Base-by-base conservation (phyloP, 345 rosid genomes). In the Hirschfeldia incana region DNA sequence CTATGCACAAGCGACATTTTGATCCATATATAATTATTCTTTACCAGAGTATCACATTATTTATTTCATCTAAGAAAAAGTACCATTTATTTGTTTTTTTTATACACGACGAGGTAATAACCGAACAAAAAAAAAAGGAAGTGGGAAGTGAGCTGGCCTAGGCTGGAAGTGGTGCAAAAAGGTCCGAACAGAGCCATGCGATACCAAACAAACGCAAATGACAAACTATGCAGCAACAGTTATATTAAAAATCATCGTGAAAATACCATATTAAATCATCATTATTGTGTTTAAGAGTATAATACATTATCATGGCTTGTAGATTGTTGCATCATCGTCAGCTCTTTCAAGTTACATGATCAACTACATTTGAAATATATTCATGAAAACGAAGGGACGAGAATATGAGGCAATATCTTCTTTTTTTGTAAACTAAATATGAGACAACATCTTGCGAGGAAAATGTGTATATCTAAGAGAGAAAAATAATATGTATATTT, bases 121-220 rank as follows among this genome's bases (percentile, higher is more conserved):
- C 44, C 3, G 1, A 58, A 55, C 10, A 12, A 12, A 68, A 12
- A 68, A 12, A 1, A 5, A 51, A 8, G 67, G 21, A 62, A 65
- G 66, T 80, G 83, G 83, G 66, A 71, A 26, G 17, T 80, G 83
- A 80, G 76, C 76, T 80, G 83, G 68, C 67, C 13, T 68, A 10
- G 3, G 51, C 17, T 37, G 28, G 33, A 62, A 61, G 71, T 62
- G 70, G 75, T 69, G 55, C 15, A 36, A 69, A 73, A 74, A 53
- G 32, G 63, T 65, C 62, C 21, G 76, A 21, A 59, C 49, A 80
- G 70, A 80, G n/a, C 75, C 76, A 74, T 15, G 33, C 69, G 72
- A 76, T 70, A 76, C 80, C 80, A 46, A 65, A 65, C 80, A 80
- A 80, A 75, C 59, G 34, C 76, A 65, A 57, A 76, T 65, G 80